These are phyloP conservation scores for Zizania latifolia DNA, from an alignment of 176 grass and related monocot genomes.

Conservation along the genomic window DNA sequence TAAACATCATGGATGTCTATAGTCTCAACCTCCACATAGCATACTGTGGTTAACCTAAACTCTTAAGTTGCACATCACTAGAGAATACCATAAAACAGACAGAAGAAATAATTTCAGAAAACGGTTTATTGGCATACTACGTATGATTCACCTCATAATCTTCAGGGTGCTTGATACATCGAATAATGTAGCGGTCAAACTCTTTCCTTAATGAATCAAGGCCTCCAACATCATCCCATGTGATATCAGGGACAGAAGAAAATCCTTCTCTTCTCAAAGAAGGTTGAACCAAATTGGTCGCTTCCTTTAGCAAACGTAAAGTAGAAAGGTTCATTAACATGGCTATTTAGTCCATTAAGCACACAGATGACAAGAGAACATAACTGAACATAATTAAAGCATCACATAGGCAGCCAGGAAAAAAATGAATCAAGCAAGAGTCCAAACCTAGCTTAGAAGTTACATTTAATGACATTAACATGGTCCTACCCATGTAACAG, in stretches of 20 bases:
- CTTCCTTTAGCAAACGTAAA: conserved; percentile 50
- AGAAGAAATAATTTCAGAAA: not conserved
- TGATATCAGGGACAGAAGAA: conserved; percentile 91
- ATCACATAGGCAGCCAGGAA: not conserved
- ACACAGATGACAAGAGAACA: not conserved
- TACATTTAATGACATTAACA: not conserved
- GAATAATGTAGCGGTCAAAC: conserved; percentile 78
- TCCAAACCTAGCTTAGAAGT: not conserved
- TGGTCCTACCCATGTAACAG: too few species aligned
- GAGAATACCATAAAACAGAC: not conserved
- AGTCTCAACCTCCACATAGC: not conserved
- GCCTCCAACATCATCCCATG: conserved; percentile 94
- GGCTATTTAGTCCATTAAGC: not conserved
- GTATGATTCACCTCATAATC: conserved; percentile 62
- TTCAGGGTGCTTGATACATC: conserved; percentile 79
- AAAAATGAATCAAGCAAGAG: not conserved
- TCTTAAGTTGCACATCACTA: not conserved
- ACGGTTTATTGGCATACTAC: not conserved
- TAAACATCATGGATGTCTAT: not conserved
- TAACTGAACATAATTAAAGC: not conserved
- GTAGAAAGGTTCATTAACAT: not conserved
- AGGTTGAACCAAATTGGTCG: conserved; percentile 84
- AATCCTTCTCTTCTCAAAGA: conserved; percentile 99
- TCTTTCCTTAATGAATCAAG: conserved; percentile 69
- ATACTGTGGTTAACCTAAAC: not conserved